Conservation (phyloP, 495 filamentous ascomycete genomes). For the Acidomyces sp. region DNA sequence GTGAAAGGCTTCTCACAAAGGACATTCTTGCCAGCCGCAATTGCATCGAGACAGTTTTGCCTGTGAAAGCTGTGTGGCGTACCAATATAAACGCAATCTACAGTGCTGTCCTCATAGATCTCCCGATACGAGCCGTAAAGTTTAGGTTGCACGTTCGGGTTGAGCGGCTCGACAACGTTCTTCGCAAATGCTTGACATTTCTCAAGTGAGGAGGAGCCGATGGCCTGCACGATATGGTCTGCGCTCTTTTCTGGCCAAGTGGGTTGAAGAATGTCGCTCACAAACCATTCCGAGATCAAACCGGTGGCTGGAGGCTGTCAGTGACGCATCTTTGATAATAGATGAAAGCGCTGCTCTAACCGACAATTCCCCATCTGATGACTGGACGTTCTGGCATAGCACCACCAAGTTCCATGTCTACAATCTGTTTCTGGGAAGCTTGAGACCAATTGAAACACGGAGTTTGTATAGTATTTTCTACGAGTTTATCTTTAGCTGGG, state of each 20-base stretch:
- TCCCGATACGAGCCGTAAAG: slow-evolving; percentile 28
- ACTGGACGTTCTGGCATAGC: slow-evolving; percentile 7
- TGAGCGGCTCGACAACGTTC: slow-evolving; percentile 8
- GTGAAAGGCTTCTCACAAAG: slow-evolving; percentile 36
- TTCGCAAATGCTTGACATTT: slow-evolving; percentile 24
- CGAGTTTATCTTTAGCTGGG: too few relatives aligned
- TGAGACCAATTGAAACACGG: too few relatives aligned
- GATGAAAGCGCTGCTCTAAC: not conserved
- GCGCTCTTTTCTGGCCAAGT: slow-evolving; percentile 20
- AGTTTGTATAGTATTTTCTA: too few relatives aligned
- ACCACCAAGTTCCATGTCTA: slow-evolving; percentile 13
- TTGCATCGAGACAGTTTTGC: slow-evolving; percentile 32
- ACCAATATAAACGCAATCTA: slow-evolving; percentile 36
- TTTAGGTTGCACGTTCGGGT: slow-evolving; percentile 11
- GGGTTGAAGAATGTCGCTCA: slow-evolving; percentile 20
- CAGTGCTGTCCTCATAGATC: slow-evolving; percentile 26
- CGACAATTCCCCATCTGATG: slow-evolving; percentile 16
- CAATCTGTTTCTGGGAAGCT: too few relatives aligned
- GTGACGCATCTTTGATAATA: not conserved
- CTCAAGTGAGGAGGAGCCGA: slow-evolving; percentile 26
- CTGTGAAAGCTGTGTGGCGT: slow-evolving; percentile 35
- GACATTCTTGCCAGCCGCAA: slow-evolving; percentile 31
- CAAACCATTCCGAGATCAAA: slow-evolving; percentile 25
- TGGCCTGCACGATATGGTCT: slow-evolving; percentile 25
- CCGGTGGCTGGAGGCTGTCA: slow-evolving; percentile 15